Evolutionary conservation across 2,329 filamentous ascomycete genomes (phyloP), one percentile per base, ranked within the genome.

Genomic region (Pseudogymnoascus sp.): DNA sequence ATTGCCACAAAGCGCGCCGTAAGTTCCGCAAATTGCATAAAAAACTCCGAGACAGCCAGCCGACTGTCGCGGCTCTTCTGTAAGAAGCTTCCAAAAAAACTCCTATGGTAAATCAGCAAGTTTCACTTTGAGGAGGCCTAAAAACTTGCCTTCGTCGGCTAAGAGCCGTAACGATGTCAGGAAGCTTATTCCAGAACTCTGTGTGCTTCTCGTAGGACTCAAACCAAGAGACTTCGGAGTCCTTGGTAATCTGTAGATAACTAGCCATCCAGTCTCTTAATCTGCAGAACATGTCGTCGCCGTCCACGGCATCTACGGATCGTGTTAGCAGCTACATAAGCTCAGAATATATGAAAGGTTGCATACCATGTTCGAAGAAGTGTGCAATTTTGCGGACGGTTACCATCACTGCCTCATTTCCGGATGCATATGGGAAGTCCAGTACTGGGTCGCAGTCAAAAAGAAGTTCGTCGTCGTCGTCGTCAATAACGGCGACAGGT

Each of bases 131-230:
- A 19, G 33, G 24, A 26, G 46, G 24, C 11, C 12, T 24, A 31
- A 37, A 8, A 41, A 70, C 78, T 66, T 75, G 82, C 81, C 76
- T 78, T 63, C 78, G 75, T 35, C 67, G 70, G 56, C 68, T 72
- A 22, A 80, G 68, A 7, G 71, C 70, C 70, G 73, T 77, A 16
- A 84, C 74, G 8, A 86, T 68, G 0, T 81, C 79, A 0, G 84
- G 82, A 26, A 87, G 75, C 2, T 71, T 65, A 33, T 72, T 66
- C 84, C 84, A 88, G 66, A 87, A 81, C 3, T 74, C 69, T 35
- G 71, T 75, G 63, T 85, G 74, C 33, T 75, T 74, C 14, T 71
- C 72, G 62, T 78, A 81, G 1, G 79, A 78, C 26, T 79, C 74
- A n/a, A 78, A 70, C 5, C 79, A 75, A 2, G 69, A 68, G 10